phyloP scores from a whole-genome alignment of 352 stramenopile species.

The Globisporangium middletonii region DNA sequence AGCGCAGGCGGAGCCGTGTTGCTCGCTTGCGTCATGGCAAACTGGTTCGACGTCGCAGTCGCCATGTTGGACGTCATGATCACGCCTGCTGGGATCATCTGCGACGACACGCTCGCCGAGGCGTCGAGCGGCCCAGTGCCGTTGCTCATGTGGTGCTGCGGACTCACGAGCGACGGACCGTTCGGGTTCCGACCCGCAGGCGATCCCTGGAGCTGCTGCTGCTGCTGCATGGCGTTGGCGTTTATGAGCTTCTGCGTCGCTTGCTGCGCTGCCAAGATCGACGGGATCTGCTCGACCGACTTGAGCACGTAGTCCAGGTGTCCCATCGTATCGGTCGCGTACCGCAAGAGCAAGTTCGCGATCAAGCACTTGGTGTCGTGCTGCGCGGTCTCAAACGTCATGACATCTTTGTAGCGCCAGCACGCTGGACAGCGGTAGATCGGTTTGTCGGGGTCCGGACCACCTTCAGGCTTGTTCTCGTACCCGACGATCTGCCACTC shows the following conservation, averaged over 20 bases:
- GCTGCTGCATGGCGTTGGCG: conserved; percentile 23
- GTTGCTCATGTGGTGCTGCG: conserved; percentile 36
- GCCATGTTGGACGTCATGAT: conserved; percentile 70
- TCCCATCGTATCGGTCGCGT: conserved; percentile 72
- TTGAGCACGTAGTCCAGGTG: conserved; percentile 78
- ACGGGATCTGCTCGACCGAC: conserved; percentile 62
- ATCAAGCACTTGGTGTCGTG: conserved; percentile 84
- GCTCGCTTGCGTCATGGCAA: conserved; percentile 36
- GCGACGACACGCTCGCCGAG: conserved; percentile 20
- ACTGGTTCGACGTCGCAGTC: conserved; percentile 35
- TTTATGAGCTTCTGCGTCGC: conserved; percentile 40
- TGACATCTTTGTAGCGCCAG: conserved; percentile 81
- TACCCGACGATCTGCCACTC: conserved; percentile 81
- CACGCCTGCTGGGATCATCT: conserved; percentile 55
- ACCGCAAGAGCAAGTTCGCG: conserved; percentile 73
- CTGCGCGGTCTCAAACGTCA: conserved; percentile 79
- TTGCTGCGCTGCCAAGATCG: conserved; percentile 47
- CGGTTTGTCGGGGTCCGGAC: conserved; percentile 56
- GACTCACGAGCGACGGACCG: conserved; percentile 33
- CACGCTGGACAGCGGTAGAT: conserved; percentile 82
- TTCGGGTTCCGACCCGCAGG: conserved; percentile 12
- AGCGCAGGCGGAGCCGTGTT: conserved; percentile 28
- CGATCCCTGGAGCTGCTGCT: conserved; percentile 2
- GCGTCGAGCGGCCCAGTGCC: conserved; percentile 15
- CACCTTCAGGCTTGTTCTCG: conserved; percentile 68